These are phyloP conservation scores for Ceratobasidium theobromae DNA, from an alignment of 1,284 basidiomycete genomes.

Conservation along the genomic window DNA sequence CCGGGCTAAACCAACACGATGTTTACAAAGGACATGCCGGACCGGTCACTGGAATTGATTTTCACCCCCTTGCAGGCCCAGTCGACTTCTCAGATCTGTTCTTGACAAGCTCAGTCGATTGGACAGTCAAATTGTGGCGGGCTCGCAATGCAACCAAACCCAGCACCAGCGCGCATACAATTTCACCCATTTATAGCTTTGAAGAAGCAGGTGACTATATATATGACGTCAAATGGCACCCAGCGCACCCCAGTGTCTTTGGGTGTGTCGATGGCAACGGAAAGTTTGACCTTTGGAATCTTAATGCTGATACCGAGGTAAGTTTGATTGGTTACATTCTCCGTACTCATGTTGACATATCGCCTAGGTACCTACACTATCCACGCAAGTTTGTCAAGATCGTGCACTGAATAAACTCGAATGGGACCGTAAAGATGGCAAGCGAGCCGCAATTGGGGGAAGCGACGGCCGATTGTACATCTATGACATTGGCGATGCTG, in stretches of 20 bases:
- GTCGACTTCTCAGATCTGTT: constrained; percentile 97
- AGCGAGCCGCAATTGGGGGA: constrained; percentile 83
- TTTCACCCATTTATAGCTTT: constrained; percentile 83
- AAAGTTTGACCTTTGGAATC: constrained; percentile 94
- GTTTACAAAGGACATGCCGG: constrained; percentile 91
- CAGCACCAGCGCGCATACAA: constrained; percentile 53
- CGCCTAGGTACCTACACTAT: constrained; percentile 73
- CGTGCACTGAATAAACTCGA: constrained; percentile 92
- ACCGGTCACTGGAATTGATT: constrained; percentile 90
- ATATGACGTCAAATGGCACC: constrained; percentile 99
- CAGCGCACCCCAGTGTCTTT: constrained; percentile 90
- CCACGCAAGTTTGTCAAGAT: constrained; percentile 67
- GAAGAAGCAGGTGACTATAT: constrained; percentile 98
- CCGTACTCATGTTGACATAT: not conserved
- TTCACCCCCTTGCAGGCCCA: constrained; percentile 87
- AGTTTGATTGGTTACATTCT: constrained; percentile 41
- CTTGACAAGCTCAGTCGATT: constrained; percentile 87
- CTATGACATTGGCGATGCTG: constrained; percentile 92
- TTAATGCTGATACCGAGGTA: constrained; percentile 93
- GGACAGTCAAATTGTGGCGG: constrained; percentile 95
- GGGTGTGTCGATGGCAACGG: constrained; percentile 93
- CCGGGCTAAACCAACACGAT: constrained; percentile 88
- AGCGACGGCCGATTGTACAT: constrained; percentile 92
- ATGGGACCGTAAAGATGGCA: constrained; percentile 88
- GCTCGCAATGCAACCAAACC: constrained; percentile 68